These are phyloP conservation scores for Auricularia cornea DNA, from an alignment of 768 basidiomycete species.

Conservation along the genomic window DNA sequence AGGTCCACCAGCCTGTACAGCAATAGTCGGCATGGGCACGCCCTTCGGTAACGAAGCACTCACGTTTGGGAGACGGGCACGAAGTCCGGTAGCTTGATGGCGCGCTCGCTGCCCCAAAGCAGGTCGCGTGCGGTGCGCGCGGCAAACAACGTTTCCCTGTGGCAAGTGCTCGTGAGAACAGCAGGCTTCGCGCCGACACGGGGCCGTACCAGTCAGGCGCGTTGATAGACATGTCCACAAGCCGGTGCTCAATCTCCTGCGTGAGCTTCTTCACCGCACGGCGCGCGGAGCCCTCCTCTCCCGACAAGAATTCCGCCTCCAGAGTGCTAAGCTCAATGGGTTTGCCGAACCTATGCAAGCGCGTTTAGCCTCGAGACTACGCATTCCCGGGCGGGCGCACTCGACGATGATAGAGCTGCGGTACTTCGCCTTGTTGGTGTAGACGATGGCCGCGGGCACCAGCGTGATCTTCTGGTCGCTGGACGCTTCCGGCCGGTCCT, in stretches of 20 bases:
- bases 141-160: conserved; percentile 84
- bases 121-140: conserved; percentile 91
- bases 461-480: conserved; percentile 43
- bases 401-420: conserved; percentile 66
- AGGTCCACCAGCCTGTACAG: conserved; percentile 59
- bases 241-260: conserved; percentile 55
- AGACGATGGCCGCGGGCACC: conserved; percentile 82
- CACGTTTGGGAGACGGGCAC: conserved; percentile 80
- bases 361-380: no score
- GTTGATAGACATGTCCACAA: conserved; percentile 77
- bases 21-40: no score
- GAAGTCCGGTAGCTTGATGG: conserved; percentile 73
- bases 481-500: conserved; percentile 40
- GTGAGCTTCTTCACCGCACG: conserved; percentile 85
- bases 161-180: no score
- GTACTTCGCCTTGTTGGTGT: conserved; percentile 95
- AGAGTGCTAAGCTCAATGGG: conserved; percentile 72
- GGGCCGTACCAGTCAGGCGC: conserved; percentile 90
- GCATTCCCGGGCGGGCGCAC: no score
- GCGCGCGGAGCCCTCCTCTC: conserved; percentile 58
- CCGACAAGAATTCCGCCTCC: conserved; percentile 68
- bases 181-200: no score
- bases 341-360: conserved; percentile 70
- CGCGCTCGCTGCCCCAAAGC: conserved; percentile 78
- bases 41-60: no score